A percentile compares a stretch with the other conserved stretches of the same genome.
Conservation (phyloP, 202 grass and related monocot species). For the Setaria italica region DNA sequence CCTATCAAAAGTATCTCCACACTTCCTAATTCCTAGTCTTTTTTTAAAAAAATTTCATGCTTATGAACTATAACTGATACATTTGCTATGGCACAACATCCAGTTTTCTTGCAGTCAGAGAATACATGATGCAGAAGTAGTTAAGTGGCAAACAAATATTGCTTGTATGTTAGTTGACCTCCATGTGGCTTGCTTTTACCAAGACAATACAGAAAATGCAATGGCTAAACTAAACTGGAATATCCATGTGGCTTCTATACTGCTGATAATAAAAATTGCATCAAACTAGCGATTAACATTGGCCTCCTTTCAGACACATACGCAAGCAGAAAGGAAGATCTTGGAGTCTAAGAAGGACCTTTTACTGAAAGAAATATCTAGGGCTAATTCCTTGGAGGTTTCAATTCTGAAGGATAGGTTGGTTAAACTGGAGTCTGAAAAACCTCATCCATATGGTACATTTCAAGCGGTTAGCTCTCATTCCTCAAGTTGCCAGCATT, state of each 20-base stretch:
- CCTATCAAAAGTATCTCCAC: neutral
- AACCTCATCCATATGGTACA: constrained; percentile 78
- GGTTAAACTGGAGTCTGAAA: constrained; percentile 68
- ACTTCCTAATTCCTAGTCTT: neutral
- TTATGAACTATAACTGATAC: neutral
- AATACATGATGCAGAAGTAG: neutral
- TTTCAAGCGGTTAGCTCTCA: constrained; percentile 76
- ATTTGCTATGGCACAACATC: neutral
- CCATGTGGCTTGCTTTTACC: constrained; percentile 14
- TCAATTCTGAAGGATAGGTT: constrained; percentile 67
- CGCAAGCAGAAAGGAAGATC: constrained; percentile 95
- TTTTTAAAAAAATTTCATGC: neutral
- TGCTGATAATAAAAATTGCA: constrained; percentile 11
- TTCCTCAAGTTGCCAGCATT: constrained; percentile 18
- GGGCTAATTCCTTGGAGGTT: constrained; percentile 53
- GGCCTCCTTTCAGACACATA: constrained; percentile 73
- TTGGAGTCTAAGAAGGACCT: constrained; percentile 85
- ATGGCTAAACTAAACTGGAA: constrained; percentile 25
- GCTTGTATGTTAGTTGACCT: constrained; percentile 23
- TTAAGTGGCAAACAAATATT: constrained; percentile 8
- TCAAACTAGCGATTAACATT: constrained; percentile 10
- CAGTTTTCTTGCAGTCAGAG: neutral
- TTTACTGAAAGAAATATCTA: constrained; percentile 66
- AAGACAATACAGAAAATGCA: constrained; percentile 22
- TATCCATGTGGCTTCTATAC: neutral